Evolutionary conservation across 129 eudicot species (phyloP).

Genomic region (Cynara cardunculus): DNA sequence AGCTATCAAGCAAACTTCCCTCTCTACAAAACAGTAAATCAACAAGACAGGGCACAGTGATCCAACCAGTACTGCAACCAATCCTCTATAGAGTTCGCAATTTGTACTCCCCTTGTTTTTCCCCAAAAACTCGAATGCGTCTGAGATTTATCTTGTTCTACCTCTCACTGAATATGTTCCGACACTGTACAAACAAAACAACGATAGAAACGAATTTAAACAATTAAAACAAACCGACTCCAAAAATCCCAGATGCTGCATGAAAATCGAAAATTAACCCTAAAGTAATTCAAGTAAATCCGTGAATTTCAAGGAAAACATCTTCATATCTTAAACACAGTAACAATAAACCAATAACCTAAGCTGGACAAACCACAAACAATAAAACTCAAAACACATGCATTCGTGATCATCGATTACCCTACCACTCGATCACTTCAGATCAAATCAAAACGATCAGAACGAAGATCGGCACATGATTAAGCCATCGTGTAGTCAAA

Average conservation of each 20-base stretch:
- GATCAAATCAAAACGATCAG: constrained; percentile 1
- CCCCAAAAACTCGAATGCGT: neutral
- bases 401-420: constrained; percentile 17
- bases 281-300: neutral
- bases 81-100: neutral
- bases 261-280: constrained; percentile 1
- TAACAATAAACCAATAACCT: constrained; percentile 7
- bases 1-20: neutral
- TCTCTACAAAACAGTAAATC: neutral
- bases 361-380: neutral
- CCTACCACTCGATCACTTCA: neutral
- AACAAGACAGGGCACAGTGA: neutral
- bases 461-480: neutral
- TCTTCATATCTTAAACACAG: neutral
- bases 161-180: constrained; percentile 4
- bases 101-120: neutral
- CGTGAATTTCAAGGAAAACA: neutral
- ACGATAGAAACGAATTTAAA: neutral
- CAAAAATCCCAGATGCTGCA: neutral
- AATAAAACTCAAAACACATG: neutral
- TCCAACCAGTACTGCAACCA: neutral
- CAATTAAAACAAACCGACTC: constrained; percentile 8
- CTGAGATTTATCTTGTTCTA: neutral
- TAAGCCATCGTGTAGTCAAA: neutral
- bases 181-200: constrained; percentile 22